Base-by-base conservation (phyloP, 108 stramenopile species). In the Seminavis robusta region DNA sequence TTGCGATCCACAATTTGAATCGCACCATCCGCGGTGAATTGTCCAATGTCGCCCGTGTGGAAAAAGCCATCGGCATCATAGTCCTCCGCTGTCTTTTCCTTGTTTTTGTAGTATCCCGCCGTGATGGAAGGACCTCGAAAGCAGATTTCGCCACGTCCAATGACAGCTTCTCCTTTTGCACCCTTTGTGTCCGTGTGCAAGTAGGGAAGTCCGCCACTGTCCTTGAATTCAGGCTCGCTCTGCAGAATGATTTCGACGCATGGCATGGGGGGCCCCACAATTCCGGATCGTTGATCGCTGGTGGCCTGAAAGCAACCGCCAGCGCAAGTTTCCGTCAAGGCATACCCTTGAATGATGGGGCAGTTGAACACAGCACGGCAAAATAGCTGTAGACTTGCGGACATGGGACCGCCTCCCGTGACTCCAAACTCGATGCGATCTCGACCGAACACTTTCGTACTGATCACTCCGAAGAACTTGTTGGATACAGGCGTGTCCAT, bases 21-120 rank as follows among this genome's bases (percentile, higher is more conserved):
- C 19, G 21, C 33, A 7, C 74, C 74, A 25, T 69, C 67, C 28
- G 51, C 46, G 46, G 38, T 57, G 33, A 69, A 59, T 15, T 63
- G 62, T 10, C 74, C 74, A 30, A 75, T 69, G 45, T 76, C 74
- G 10, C 74, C 74, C 0, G 69, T 53, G 20, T 61, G 66, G 47
- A 76, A 76, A 21, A 30, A 84, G 65, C 70, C 70, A 23, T 64
- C 69, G 10, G 27, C 54, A 15, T 41, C 37, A 31, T 45, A 71
- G 13, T 32, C 69, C 50, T 76, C 74, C 51, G 51, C 54, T n/a
- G 74, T 76, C 33, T 64, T 64, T 27, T 71, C 74, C 3, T 63
- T 47, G 24, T 55, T 63, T 40, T 64, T 70, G 60, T 66, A 76
- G 40, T 76, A 76, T n/a, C 74, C 74, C 31, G 17, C 11, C 1